Base-by-base conservation (phyloP, 2,329 filamentous ascomycete genomes). In the Xylaria sp. region DNA sequence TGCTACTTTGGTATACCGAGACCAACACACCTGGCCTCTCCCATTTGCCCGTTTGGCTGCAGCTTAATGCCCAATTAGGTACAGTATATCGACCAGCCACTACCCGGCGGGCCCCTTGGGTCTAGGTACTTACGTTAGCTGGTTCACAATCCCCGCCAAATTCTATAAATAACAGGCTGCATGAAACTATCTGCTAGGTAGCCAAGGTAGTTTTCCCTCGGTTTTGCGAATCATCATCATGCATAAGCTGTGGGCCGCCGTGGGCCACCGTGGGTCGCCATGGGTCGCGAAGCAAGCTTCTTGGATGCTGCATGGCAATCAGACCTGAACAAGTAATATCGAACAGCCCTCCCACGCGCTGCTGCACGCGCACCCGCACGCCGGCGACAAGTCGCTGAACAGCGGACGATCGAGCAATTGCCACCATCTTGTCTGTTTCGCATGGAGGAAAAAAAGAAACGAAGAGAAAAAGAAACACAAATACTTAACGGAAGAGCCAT, bases 151-250 rank as follows among this genome's bases (percentile, higher is more conserved):
- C 54, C 58, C 62, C 62, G 54, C 58, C 58, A 54, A 54, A 37
- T 46, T 63, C 63, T 65, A 65, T 54, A 65, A 65, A 65, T 65
- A 65, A 48, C 40, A 15, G 7, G 31, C n/a, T 55, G 63, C 63
- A 65, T 62, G 47, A 65, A n/a, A 63, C 60, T 61, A 61, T 57
- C 57, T 63, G 38, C 54, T 54, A 21, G 35, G 48, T 54, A 21
- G 29, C n/a, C n/a, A n/a, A n/a, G 51, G 44, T 41, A 58, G 33
- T 35, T 60, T n/a, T 54, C 35, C 31, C 54, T 27, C 31, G 27
- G 41, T 33, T 46, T 35, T 41, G 23, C 57, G 37, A 61, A 63
- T 61, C 41, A 63, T 61, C 41, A 63, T 37, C 38, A 43, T 38
- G 46, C 23, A 54, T 35, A 43, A 56, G 38, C 3, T 31, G 15